phyloP scores from a whole-genome alignment of 768 basidiomycete species.

The Pleurotus platypus region DNA sequence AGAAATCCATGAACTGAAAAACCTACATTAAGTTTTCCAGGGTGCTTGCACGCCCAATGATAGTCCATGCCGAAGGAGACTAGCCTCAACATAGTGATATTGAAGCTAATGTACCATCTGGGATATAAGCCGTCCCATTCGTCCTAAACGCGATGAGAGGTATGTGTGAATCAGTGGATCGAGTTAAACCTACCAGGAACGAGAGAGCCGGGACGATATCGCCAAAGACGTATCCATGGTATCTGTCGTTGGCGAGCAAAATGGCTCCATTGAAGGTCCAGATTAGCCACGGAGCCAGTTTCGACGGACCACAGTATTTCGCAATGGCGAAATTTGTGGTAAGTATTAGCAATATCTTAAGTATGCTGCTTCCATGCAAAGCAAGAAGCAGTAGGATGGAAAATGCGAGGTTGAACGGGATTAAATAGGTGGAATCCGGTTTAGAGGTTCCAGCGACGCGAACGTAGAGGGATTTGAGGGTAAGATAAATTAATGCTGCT shows the following conservation, averaged over 20 bases:
- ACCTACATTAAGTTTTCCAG: slow-evolving; percentile 40
- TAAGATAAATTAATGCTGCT: slow-evolving; percentile 49
- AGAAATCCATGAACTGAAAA: not conserved
- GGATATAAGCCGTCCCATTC: slow-evolving; percentile 72
- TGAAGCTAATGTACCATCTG: slow-evolving; percentile 92
- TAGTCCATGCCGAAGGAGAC: slow-evolving; percentile 94
- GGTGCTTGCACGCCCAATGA: slow-evolving; percentile 67
- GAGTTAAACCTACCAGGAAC: slow-evolving; percentile 51
- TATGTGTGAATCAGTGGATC: not conserved
- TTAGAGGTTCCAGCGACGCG: slow-evolving; percentile 19
- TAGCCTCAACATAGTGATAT: slow-evolving; percentile 92
- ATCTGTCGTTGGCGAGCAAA: slow-evolving; percentile 74
- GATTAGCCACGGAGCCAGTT: slow-evolving; percentile 47
- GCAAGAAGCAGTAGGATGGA: slow-evolving; percentile 62
- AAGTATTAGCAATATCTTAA: slow-evolving; percentile 79
- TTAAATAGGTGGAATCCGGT: slow-evolving; percentile 28
- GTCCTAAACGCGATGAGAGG: slow-evolving; percentile 43
- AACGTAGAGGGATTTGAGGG: slow-evolving; percentile 49
- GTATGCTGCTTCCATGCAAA: slow-evolving; percentile 75
- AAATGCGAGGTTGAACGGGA: slow-evolving; percentile 59
- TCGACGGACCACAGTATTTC: slow-evolving; percentile 38
- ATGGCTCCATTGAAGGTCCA: slow-evolving; percentile 78
- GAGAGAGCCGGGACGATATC: slow-evolving; percentile 50
- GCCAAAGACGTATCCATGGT: slow-evolving; percentile 70
- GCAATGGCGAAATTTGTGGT: slow-evolving; percentile 65